These are phyloP conservation scores for Camelina laxa DNA, from an alignment of 345 rosid genomes.

Conservation along the genomic window DNA sequence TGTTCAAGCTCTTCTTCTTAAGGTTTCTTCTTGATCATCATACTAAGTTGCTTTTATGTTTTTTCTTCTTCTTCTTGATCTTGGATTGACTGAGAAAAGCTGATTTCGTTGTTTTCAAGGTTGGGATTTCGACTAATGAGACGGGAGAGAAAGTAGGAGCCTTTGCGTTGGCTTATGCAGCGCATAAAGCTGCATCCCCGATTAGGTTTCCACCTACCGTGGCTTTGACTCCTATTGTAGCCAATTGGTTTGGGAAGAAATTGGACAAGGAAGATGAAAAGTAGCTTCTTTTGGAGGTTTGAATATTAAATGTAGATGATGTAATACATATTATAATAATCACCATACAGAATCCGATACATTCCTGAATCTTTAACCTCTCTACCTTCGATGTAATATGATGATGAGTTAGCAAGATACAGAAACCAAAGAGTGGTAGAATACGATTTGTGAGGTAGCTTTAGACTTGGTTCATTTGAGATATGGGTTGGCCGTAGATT, in stretches of 20 bases:
- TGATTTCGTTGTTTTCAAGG: constrained; percentile 45
- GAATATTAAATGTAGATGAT: constrained; percentile 26
- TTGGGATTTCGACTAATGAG: constrained; percentile 71
- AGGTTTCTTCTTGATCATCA: constrained; percentile 44
- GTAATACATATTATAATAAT: constrained; percentile 2
- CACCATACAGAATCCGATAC: neutral
- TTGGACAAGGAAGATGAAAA: constrained; percentile 55
- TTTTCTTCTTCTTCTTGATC: neutral
- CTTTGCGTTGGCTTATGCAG: constrained; percentile 86
- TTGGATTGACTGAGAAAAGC: neutral
- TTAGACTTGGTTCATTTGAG: neutral
- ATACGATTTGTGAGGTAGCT: neutral
- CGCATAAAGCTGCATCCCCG: constrained; percentile 97
- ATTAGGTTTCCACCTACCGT: constrained; percentile 92
- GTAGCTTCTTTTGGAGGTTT: neutral
- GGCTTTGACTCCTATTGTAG: constrained; percentile 89
- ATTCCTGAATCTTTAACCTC: neutral
- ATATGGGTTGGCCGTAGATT: neutral
- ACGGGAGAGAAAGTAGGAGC: constrained; percentile 88
- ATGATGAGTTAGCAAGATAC: constrained; percentile 1
- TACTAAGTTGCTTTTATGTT: neutral
- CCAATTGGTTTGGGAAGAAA: constrained; percentile 88
- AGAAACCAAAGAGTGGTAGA: neutral
- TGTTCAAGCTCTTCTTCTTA: constrained; percentile 73
- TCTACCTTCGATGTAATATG: neutral